These are phyloP conservation scores for Fusarium ramigenum DNA, from an alignment of 2,329 filamentous ascomycete genomes.

Conservation along the genomic window DNA sequence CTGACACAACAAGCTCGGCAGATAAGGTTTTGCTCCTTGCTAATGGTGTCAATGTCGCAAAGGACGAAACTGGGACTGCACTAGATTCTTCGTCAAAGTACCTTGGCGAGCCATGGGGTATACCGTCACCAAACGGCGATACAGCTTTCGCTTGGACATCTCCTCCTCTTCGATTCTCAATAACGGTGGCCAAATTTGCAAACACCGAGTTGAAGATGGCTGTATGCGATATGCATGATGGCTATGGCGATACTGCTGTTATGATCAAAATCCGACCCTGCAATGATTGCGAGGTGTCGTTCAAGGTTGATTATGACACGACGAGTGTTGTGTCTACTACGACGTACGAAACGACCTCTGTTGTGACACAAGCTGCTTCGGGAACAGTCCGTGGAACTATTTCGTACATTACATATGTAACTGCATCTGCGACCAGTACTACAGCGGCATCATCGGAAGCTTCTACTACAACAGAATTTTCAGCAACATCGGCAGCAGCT, in stretches of 20 bases:
- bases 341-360: background rate
- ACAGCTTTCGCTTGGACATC: background rate
- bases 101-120: background rate
- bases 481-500: background rate
- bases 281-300: background rate
- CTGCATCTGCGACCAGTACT: background rate
- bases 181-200: too few relatives aligned
- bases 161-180: background rate
- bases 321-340: background rate
- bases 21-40: background rate
- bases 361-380: background rate
- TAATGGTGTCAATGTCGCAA: background rate
- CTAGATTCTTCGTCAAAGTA: background rate
- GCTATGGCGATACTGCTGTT: background rate
- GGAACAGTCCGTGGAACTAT: background rate
- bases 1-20: fast-evolving
- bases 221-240: background rate
- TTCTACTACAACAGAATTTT: background rate
- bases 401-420: background rate
- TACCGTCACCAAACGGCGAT: background rate
- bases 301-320: background rate
- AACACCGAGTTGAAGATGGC: background rate
- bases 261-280: background rate
- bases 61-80: background rate
- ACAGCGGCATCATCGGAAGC: fast-evolving